A percentile compares a stretch with the other conserved stretches of the same genome.
Evolutionary conservation across 345 rosid genomes (phyloP).

Genomic region (Eucalyptus decipiens): DNA sequence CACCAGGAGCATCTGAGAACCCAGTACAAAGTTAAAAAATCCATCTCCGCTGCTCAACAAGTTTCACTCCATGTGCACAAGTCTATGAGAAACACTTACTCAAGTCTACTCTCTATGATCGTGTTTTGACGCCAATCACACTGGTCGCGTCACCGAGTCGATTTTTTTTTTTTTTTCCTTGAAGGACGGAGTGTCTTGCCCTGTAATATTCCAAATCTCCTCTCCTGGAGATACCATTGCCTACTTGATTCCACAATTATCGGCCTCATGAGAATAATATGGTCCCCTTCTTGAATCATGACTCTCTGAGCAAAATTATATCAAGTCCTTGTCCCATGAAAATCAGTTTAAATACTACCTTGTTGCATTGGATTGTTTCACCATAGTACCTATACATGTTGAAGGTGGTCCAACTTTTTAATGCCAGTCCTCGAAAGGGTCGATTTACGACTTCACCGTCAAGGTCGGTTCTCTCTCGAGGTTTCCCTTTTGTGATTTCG

Average conservation of each 20-base stretch:
- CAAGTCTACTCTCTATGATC: too few relatives aligned
- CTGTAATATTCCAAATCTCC: neutral
- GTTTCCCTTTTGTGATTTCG: neutral
- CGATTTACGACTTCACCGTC: slow-evolving; percentile 72
- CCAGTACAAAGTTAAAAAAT: too few relatives aligned
- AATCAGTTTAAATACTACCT: neutral
- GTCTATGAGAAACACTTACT: too few relatives aligned
- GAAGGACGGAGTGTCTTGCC: neutral
- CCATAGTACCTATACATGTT: neutral
- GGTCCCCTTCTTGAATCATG: neutral
- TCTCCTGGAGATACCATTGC: neutral
- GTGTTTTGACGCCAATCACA: too few relatives aligned
- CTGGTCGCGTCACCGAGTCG: too few relatives aligned
- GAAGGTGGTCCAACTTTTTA: neutral
- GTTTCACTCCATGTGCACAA: too few relatives aligned
- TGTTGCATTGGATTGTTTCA: neutral
- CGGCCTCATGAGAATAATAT: neutral
- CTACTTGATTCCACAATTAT: neutral
- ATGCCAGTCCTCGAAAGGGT: slow-evolving; percentile 32
- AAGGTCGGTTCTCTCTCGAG: slow-evolving; percentile 29
- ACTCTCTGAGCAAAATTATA: neutral
- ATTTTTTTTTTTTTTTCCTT: too few relatives aligned
- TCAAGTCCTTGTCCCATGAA: neutral
- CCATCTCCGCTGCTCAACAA: too few relatives aligned
- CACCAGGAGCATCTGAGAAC: too few relatives aligned